Conservation (phyloP, 257 asterid species). For the Solanum virginianum region DNA sequence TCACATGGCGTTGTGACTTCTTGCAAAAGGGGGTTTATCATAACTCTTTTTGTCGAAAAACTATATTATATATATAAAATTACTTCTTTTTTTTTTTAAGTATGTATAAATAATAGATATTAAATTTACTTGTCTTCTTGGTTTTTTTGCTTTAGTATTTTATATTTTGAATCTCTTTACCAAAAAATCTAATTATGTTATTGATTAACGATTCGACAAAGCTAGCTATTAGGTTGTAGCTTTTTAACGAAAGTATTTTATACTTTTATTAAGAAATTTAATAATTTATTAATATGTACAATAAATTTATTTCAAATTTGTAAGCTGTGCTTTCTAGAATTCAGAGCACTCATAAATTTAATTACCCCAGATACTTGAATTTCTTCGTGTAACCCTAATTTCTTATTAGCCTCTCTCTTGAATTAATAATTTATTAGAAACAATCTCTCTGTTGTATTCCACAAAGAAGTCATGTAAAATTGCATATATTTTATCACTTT, state of each 20-base stretch:
- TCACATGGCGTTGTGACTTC: neutral
- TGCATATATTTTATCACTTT: neutral
- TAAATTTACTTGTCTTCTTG: neutral
- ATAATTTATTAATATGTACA: neutral
- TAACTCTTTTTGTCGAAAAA: neutral
- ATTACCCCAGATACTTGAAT: neutral
- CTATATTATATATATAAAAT: neutral
- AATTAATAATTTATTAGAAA: accelerated
- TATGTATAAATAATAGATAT: neutral
- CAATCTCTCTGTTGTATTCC: neutral
- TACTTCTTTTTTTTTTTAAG: neutral
- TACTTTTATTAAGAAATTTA: neutral
- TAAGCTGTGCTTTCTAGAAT: neutral
- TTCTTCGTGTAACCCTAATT: too few species aligned
- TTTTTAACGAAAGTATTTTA: neutral
- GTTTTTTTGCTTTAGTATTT: neutral
- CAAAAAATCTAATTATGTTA: too few species aligned
- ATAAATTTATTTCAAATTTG: neutral
- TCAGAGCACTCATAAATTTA: neutral
- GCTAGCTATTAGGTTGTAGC: too few species aligned
- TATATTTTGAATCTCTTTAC: neutral
- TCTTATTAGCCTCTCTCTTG: neutral
- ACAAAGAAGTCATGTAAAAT: too few species aligned
- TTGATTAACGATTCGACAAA: too few species aligned
- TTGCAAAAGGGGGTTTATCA: neutral